These are phyloP conservation scores for Calocybe gambosa DNA, from an alignment of 1,284 basidiomycete genomes.

Conservation along the genomic window DNA sequence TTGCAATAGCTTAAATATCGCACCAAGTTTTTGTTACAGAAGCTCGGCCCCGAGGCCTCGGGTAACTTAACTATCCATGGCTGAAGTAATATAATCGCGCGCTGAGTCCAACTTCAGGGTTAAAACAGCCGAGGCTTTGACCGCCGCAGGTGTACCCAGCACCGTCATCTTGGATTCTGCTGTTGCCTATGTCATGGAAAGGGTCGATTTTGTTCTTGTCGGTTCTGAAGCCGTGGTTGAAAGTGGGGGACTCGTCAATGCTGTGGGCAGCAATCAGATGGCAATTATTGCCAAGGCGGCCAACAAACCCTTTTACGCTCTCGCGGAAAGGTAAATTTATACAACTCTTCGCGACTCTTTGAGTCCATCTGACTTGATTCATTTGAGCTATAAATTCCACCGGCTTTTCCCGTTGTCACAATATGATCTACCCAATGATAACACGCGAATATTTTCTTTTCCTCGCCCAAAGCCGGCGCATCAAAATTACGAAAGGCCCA, in stretches of 20 bases:
- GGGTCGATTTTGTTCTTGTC: constrained; percentile 91
- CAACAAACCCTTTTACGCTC: constrained; percentile 94
- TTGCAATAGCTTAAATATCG: constrained; percentile 12
- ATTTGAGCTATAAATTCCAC: constrained; percentile 89
- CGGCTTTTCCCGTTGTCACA: constrained; percentile 95
- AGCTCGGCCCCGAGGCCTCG: constrained; percentile 79
- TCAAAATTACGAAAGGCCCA: constrained; percentile 9
- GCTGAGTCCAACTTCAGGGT: constrained; percentile 43
- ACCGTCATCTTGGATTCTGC: constrained; percentile 95
- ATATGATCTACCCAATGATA: constrained; percentile 89
- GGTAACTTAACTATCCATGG: constrained; percentile 52
- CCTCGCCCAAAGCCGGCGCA: constrained; percentile 28
- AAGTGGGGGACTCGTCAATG: constrained; percentile 84
- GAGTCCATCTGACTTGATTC: constrained; percentile 15
- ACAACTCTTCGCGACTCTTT: background rate
- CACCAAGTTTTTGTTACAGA: constrained; percentile 89
- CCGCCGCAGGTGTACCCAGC: constrained; percentile 86
- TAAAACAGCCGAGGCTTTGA: constrained; percentile 82
- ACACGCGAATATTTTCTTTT: constrained; percentile 65
- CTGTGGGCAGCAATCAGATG: constrained; percentile 93
- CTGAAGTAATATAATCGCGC: constrained; percentile 10
- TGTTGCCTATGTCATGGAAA: constrained; percentile 95
- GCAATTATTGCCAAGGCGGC: constrained; percentile 93
- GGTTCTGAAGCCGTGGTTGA: constrained; percentile 98
- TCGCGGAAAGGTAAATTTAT: constrained; percentile 78